Evolutionary conservation across 176 grass and related monocot species (phyloP), one percentile per base, ranked within the genome.

Genomic region (Bromus sterilis): DNA sequence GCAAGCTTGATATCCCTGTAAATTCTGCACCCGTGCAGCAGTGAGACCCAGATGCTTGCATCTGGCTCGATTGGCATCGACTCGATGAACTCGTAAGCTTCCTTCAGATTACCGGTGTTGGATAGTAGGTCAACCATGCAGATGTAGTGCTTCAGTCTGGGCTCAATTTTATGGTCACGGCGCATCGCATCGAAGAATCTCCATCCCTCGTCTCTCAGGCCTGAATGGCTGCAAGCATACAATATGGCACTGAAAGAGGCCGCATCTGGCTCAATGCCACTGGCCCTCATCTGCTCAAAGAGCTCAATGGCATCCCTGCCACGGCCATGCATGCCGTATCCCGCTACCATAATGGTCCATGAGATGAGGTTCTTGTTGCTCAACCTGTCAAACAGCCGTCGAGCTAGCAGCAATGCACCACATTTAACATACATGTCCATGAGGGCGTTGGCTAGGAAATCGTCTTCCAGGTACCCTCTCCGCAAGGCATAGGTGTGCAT

Each of bases 281-380:
- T 83, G 14, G 40, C 13, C 53, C 78, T 90, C 90, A 94, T 92
- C 62, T 83, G 33, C 30, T 93, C 93, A 57, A 97, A 94, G 57
- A 94, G 75, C 4, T 80, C 43, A 75, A 94, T 87, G 44, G 90
- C 90, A 55, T 87, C 80, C 72, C 32, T 89, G 15, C 95, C 92
- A 75, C 81, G 81, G 31, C 95, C 90, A 61, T 94, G 95, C 90
- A 97, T 97, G 24, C 95, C 91, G 67, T 93, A 97, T 67, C 90
- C 90, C 89, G 95, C 88, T 78, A 97, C 87, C 92, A 94, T 94
- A 79, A 97, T 85, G 51, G 92, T 97, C 95, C 95, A 97, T 53
- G 92, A 91, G 85, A 94, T 79, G 73, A 89, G 85, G 59, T 94
- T 84, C 78, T 89, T 94, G 44, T 79, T 80, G 77, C 74, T 67